Base-by-base conservation (phyloP, 164 flowering plant genomes). In the Magnolia kwangsiensis region DNA sequence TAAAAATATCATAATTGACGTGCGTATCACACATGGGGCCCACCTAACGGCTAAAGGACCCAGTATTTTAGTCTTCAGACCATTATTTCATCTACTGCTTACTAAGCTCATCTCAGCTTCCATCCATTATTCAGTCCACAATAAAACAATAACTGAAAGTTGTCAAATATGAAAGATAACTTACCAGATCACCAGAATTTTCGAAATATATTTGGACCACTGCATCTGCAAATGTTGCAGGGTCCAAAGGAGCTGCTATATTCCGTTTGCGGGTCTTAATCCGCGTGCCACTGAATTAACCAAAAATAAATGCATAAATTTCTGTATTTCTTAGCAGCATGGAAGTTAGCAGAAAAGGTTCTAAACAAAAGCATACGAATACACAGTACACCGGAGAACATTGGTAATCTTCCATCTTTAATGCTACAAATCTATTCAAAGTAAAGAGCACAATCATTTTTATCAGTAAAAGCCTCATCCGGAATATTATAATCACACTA, bases 251-350 rank as follows among this genome's bases (percentile, higher is more conserved):
- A n/a, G 97, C 98, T 71, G 97, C 95, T 74, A 96, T 96, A 80
- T 94, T 96, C 92, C 99, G 95, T 90, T 96, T 96, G 99, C 97
- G 99, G 99, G 99, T 90, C 99, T 93, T 96, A 85, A 96, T 96
- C 98, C 98, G 99, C 99, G 94, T 88, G 74, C 99, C 99, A 87
- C 98, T 96, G 87, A 8, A 81, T 75, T 71, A 5, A 66, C 51
- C 63, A 31, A 51, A 21, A 59, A 7, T 31, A 75, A 66, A 61
- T n/a, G 74, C 64, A 68, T 61, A 66, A n/a, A 21, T 51, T n/a
- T 69, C 67, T 37, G 14, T 73, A 9, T 23, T 29, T 58, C 18
- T 20, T 49, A 58, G 67, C 50, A 24, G 64, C 3, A 69, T 9
- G 27, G 67, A 50, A 71, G 8, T 11, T 50, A 6, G 18, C 19